These are phyloP conservation scores for Saccharomycopsis amapae DNA, from an alignment of 805 yeast genomes.

Conservation along the genomic window DNA sequence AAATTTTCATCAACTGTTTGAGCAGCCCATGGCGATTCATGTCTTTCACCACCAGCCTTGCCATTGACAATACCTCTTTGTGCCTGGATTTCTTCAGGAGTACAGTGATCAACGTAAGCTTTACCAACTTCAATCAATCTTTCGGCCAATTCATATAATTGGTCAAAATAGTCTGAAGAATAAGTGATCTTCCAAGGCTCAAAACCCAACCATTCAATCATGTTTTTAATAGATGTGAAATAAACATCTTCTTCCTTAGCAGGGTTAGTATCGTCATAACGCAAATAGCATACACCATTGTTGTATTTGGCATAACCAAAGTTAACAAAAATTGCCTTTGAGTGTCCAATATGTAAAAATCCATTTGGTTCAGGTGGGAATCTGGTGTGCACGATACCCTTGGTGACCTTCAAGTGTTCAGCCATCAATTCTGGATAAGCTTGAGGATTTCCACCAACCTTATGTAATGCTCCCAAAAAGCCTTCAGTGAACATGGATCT, in stretches of 20 bases:
- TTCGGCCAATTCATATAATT: conserved; percentile 84
- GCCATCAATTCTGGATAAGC: conserved; percentile 76
- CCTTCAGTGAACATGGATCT: conserved; percentile 93
- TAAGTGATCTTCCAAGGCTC: conserved; percentile 91
- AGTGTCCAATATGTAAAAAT: conserved; percentile 93
- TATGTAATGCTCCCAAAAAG: conserved; percentile 88
- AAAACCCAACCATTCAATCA: conserved; percentile 93
- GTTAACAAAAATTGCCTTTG: conserved; percentile 95
- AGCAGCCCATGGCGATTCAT: conserved; percentile 70
- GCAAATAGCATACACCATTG: conserved; percentile 81
- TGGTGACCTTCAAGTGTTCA: conserved; percentile 70
- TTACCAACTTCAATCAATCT: conserved; percentile 57
- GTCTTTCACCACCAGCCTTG: conserved; percentile 87
- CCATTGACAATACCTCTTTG: conserved; percentile 94
- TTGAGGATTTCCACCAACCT: conserved; percentile 94
- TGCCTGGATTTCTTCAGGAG: conserved; percentile 81
- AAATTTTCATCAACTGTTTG: conserved; percentile 69
- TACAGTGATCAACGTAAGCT: conserved; percentile 91
- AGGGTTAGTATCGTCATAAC: conserved; percentile 97
- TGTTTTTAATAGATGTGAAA: conserved; percentile 73
- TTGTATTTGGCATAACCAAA: conserved; percentile 92
- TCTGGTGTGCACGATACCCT: conserved; percentile 82
- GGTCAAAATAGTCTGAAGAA: conserved; percentile 91
- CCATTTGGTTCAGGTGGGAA: conserved; percentile 99
- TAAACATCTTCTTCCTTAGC: conserved; percentile 96